Evolutionary conservation across 2,329 filamentous ascomycete genomes (phyloP).

Genomic region (Chaetothyriales sp.): DNA sequence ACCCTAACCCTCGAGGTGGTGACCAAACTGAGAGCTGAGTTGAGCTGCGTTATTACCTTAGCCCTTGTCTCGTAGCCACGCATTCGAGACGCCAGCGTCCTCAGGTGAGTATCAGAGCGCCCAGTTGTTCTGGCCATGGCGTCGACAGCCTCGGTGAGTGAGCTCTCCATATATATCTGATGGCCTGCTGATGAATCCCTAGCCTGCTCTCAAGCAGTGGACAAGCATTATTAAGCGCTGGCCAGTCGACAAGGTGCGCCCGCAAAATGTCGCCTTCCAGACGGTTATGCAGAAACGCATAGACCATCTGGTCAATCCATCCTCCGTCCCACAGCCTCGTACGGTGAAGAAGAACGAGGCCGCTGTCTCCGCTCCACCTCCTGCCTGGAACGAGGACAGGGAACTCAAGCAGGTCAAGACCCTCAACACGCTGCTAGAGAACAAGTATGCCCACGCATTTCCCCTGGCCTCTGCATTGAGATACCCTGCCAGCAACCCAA

Average conservation of each 20-base stretch:
- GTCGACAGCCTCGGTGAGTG: conserved; percentile 22
- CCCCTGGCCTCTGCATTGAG: conserved; percentile 35
- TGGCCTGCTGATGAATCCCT: neutral
- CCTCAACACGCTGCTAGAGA: conserved; percentile 46
- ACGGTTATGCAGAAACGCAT: conserved; percentile 17
- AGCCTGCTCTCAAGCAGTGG: conserved; percentile 26
- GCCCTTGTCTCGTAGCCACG: conserved; percentile 7
- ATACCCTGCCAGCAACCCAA: conserved; percentile 37
- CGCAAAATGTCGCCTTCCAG: conserved; percentile 33
- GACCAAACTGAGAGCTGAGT: conserved; percentile 3
- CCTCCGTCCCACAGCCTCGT: conserved; percentile 4
- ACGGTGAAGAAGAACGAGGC: conserved; percentile 13
- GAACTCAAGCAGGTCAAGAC: conserved; percentile 42
- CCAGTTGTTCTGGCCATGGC: conserved; percentile 8
- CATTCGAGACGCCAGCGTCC: neutral
- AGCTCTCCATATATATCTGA: neutral
- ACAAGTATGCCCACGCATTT: conserved; percentile 41
- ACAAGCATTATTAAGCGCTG: conserved; percentile 31
- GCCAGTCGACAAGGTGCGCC: conserved; percentile 32
- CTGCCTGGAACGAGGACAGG: conserved; percentile 17
- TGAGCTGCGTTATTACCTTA: no score
- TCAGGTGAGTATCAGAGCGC: neutral
- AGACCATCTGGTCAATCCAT: conserved; percentile 7
- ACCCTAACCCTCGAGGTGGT: conserved; percentile 9
- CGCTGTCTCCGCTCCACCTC: conserved; percentile 7